Evolutionary conservation across 371 early-diverging fungal species (phyloP), one percentile per base, ranked within the genome.

Genomic region (Nosema muscidifuracis): DNA sequence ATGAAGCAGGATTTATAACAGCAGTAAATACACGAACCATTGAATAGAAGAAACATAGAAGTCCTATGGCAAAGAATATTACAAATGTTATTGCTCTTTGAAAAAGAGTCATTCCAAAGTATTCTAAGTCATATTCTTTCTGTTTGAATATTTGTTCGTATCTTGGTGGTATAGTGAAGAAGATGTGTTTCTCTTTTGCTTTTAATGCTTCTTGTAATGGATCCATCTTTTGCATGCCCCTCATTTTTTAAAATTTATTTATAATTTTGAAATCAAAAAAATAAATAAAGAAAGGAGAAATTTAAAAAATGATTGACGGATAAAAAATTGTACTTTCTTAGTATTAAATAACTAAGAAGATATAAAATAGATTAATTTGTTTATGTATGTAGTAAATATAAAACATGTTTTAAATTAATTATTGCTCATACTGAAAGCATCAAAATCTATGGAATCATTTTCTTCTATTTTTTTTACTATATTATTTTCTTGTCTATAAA

Each of bases 71-170:
- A 13, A 78, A 47, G 57, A 64, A 81, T 15, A 72, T 42, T 20
- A 73, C 16, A 60, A 81, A 81, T 12, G 65, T 50, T 15, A 70
- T n/a, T 0, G 72, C 64, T 57, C 81, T 72, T 38, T 81, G 81
- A 15, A 36, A 44, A 36, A 73, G 74, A 9, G 72, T 74, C 31
- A 81, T 34, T 18, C 75, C 68, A 42, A 81, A 76, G 65, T 72
- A 65, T 31, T 81, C 77, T 9, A 78, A 24, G 47, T 81, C 79
- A 13, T 69, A 65, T 40, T 65, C 73, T 30, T 57, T 68, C 63
- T 66, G 31, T 33, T 71, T 65, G 34, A 81, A 78, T 24, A 78
- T 67, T 20, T 69, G 61, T 28, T 58, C 69, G 28, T 67, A 42
- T 56, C 24, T 61, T 2, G 40, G 62, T 66, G 75, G 68, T 33